Conservation (phyloP, 192 early-diverging fungal genomes). For the Powellomyces hirtus region DNA sequence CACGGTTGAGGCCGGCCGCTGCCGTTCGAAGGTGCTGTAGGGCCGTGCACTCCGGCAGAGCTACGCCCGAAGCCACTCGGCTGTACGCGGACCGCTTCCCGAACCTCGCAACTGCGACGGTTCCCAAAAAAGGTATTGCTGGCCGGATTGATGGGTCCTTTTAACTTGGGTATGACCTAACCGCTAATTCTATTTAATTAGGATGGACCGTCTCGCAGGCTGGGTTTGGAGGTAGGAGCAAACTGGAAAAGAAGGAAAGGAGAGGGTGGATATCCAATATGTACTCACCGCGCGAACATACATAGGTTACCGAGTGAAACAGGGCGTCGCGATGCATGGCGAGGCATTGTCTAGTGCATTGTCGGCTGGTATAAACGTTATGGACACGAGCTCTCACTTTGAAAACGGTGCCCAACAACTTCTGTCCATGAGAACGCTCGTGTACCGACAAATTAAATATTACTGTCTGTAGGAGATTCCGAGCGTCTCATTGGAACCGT, state of each 20-base stretch:
- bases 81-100: constrained; percentile 19
- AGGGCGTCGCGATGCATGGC: constrained; percentile 34
- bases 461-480: constrained; percentile 43
- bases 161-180: constrained; percentile 2
- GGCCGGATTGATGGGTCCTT: too few species aligned
- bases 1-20: too few species aligned
- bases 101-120: background rate
- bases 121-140: too few species aligned
- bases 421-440: background rate
- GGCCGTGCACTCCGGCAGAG: constrained; percentile 13
- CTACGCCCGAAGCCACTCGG: constrained; percentile 8
- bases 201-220: constrained; percentile 48
- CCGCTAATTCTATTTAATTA: background rate
- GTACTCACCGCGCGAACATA: too few species aligned
- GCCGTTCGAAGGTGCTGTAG: background rate
- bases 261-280: too few species aligned
- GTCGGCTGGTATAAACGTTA: constrained; percentile 63
- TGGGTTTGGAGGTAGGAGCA: constrained; percentile 75
- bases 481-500: constrained; percentile 59
- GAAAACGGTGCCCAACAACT: constrained; percentile 49
- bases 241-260: too few species aligned
- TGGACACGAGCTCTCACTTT: constrained; percentile 75
- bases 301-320: constrained; percentile 55
- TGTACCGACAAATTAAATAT: background rate
- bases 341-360: constrained; percentile 57